Evolutionary conservation across 2,329 filamentous ascomycete species (phyloP), one percentile per base, ranked within the genome.

Genomic region (Tolypocladium guangdongense): DNA sequence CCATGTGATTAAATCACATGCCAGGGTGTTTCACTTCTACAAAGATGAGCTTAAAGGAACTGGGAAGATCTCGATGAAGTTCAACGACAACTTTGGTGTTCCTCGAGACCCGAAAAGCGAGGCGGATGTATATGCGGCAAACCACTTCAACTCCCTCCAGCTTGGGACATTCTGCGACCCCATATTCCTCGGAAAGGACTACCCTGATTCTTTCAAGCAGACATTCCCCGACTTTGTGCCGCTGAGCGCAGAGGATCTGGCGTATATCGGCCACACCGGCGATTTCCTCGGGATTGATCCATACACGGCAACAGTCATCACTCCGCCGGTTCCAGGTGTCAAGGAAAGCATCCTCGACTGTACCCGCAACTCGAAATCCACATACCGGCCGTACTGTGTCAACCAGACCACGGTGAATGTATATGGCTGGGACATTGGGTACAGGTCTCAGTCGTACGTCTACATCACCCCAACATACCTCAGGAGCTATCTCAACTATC

Each of bases 401-500:
- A 71, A 70, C 1, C 72, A 77, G 54, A 71, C 70, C 12, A 74
- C 67, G 0, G 66, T 63, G 1, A 76, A 76, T 39, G 63, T 68
- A 2, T 74, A 74, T 33, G 79, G 78, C 2, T 84, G 81, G 81
- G 69, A 78, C 58, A 78, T 83, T 49, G 81, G 81, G 22, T 81
- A 82, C 56, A 69, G 72, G 14, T 80, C 77, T 2, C 68, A 79
- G 36, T 71, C 71, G 2, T 81, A 82, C 59, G 74, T 78, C n/a
- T 82, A 83, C 64, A 76, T 78, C 36, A 78, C 81, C 0, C 81
- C 81, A 0, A 72, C 71, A 2, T 83, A 81, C 58, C 71, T 85
- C n/a, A 73, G 78, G 51, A 71, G 70, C 52, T 77, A 78, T 56
- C 68, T 82, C 5, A 75, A 70, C 57, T 84, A 83, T 59, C 66